Evolutionary conservation across 129 eudicot species (phyloP).

Genomic region (Calendula officinalis): DNA sequence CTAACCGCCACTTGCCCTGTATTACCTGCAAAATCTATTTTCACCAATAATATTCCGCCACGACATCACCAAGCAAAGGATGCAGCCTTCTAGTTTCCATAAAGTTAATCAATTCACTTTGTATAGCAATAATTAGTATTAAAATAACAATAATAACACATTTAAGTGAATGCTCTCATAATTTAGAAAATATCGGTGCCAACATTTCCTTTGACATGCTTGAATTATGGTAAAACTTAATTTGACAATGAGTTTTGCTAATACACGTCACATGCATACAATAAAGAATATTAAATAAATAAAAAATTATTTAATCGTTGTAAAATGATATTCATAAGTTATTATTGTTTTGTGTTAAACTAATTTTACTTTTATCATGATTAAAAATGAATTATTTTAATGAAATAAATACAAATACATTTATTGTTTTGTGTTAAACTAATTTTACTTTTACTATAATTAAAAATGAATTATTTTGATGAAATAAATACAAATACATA

Average conservation of each 20-base stretch:
- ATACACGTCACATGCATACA: too few relatives aligned
- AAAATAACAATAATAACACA: conserved; percentile 12
- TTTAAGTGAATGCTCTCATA: not conserved
- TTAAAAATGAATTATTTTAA: too few relatives aligned
- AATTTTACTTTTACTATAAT: too few relatives aligned
- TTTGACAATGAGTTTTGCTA: not conserved
- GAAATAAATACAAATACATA: too few relatives aligned
- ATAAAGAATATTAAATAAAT: too few relatives aligned
- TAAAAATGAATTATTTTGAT: too few relatives aligned
- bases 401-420: too few relatives aligned
- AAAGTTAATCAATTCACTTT: conserved; percentile 26
- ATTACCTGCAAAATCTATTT: conserved; percentile 22
- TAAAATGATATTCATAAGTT: too few relatives aligned
- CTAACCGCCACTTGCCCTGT: conserved; percentile 30
- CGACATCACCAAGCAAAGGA: conserved; percentile 7
- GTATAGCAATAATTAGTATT: not conserved
- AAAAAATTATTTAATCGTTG: too few relatives aligned
- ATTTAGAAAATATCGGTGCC: not conserved
- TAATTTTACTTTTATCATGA: too few relatives aligned
- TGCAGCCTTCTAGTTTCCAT: conserved; percentile 20
- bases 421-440: too few relatives aligned
- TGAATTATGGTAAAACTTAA: not conserved
- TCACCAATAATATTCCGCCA: conserved; percentile 13
- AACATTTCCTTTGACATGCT: not conserved
- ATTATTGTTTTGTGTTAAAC: too few relatives aligned